phyloP scores from a whole-genome alignment of 345 rosid genomes.

The Syzygium jambos region DNA sequence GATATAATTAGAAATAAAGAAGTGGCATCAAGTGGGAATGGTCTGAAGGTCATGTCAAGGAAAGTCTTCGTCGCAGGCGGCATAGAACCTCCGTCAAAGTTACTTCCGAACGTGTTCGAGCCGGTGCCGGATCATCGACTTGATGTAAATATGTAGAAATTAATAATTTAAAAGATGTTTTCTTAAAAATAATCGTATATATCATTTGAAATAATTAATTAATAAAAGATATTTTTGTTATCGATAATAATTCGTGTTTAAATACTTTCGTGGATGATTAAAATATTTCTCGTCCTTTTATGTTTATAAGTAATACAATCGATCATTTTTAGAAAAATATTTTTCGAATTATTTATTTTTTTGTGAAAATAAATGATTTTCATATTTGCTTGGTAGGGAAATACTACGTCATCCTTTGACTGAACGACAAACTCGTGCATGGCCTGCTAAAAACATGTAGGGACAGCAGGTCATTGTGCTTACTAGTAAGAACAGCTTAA shows the following conservation, averaged over 20 bases:
- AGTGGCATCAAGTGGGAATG: background rate
- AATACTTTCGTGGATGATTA: fast-evolving
- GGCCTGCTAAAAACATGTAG: background rate
- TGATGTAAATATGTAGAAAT: background rate
- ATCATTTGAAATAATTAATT: fast-evolving
- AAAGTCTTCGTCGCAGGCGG: background rate
- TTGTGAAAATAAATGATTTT: no score
- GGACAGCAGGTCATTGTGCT: background rate
- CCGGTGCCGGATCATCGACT: no score
- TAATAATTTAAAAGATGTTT: no score
- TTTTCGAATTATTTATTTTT: no score
- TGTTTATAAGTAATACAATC: no score
- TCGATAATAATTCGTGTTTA: fast-evolving
- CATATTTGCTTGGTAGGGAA: background rate
- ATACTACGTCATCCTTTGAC: background rate
- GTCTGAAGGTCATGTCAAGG: background rate
- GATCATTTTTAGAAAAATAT: background rate
- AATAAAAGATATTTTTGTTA: fast-evolving
- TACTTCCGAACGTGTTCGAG: no score
- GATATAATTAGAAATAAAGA: background rate
- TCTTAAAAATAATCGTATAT: no score
- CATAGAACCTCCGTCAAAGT: background rate
- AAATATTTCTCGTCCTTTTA: no score
- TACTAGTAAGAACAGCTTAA: background rate
- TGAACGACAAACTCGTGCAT: background rate